Evolutionary conservation across 2,329 filamentous ascomycete genomes (phyloP), one percentile per base, ranked within the genome.

Genomic region (Colletotrichum caudatum): DNA sequence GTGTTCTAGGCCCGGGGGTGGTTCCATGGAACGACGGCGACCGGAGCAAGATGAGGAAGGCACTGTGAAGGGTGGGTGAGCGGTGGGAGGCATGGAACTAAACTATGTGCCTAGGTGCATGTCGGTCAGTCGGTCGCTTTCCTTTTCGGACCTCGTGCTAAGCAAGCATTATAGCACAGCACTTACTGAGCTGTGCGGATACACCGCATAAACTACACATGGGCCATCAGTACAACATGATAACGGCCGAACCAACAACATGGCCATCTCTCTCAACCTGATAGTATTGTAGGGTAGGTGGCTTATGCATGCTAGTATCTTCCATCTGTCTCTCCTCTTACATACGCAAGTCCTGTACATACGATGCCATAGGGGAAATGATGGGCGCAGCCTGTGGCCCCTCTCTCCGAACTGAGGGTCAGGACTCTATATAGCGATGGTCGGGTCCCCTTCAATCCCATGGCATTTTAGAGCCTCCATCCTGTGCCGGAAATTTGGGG

Each of bases 401-500:
- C n/a, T 11, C 37, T 23, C 64, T 69, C 53, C 59, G 54, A 69
- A 35, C 29, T 59, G 69, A 59, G 69, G 65, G 50, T 46, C 7
- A 56, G 64, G 48, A 44, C 29, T 29, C 29, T 29, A 29, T 4
- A 29, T 50, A 46, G 18, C 18, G 58, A 33, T 20, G 58, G 59
- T 59, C 54, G 69, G 69, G 23, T 46, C 29, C 44, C 59, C 48
- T 54, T 18, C 37, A 51, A 50, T 69, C 59, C 64, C 33, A 33
- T 48, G 59, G 65, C 54, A 61, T 72, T 64, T 54, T 60, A 23
- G 69, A 69, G 69, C 56, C 33, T 54, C n/a, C 65, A 59, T 71
- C 59, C 29, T 35, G 59, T 60, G 53, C 46, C 48, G 58, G 37
- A 69, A 64, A 64, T 64, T 64, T 57, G 69, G 65, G 48, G 59